These are phyloP conservation scores for Xeromyces bisporus DNA, from an alignment of 495 filamentous ascomycete genomes.

Conservation along the genomic window DNA sequence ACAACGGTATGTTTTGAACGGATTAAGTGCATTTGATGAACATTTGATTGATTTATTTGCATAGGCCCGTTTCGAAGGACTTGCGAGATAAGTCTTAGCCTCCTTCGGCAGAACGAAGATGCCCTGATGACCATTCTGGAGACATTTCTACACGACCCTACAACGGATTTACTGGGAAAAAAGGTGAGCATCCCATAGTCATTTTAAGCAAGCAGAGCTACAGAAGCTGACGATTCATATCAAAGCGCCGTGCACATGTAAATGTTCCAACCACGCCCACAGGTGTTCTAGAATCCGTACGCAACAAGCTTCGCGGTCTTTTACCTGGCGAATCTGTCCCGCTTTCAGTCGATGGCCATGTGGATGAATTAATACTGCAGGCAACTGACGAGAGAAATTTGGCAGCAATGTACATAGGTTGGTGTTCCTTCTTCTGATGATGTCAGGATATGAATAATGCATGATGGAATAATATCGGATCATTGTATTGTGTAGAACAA, in stretches of 20 bases:
- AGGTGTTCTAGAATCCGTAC: conserved; percentile 78
- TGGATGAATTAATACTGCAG: conserved; percentile 76
- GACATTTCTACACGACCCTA: conserved; percentile 92
- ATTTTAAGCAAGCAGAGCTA: background rate
- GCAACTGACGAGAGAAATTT: conserved; percentile 63
- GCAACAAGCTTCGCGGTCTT: conserved; percentile 69
- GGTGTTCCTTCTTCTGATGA: conserved; percentile 84
- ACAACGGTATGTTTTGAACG: conserved; percentile 37
- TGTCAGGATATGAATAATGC: too few relatives aligned
- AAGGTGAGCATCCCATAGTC: conserved; percentile 30
- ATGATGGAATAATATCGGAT: too few relatives aligned
- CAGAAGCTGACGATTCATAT: background rate
- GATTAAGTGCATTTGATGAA: background rate
- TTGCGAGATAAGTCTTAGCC: conserved; percentile 67
- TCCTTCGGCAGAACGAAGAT: conserved; percentile 83
- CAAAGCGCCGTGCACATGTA: conserved; percentile 37
- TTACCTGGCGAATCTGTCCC: conserved; percentile 75
- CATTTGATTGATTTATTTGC: too few relatives aligned
- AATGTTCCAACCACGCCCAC: conserved; percentile 72
- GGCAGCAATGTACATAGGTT: conserved; percentile 91
- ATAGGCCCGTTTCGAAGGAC: conserved; percentile 74
- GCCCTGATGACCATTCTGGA: conserved; percentile 93
- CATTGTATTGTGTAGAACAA: too few relatives aligned
- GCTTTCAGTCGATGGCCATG: conserved; percentile 85
- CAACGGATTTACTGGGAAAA: conserved; percentile 73